Base-by-base conservation (phyloP, 2,329 filamentous ascomycete species). In the Xylaria sp. region DNA sequence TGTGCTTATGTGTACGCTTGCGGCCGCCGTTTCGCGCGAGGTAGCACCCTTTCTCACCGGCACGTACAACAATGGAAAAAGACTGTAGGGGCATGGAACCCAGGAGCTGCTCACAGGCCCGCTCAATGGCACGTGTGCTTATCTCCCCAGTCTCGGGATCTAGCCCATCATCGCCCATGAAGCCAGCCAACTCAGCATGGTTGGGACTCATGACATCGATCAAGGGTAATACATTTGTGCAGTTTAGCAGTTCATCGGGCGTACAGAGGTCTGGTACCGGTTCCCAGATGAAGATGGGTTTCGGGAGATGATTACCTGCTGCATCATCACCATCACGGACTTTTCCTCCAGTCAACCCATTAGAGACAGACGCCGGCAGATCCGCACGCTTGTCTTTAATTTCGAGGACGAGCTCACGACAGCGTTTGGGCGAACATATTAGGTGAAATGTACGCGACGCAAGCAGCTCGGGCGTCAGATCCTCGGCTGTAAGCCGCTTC, bases 271-370 rank as follows among this genome's bases (percentile, higher is more conserved):
- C 93, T 1, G 96, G 96, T 1, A 97, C 92, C 0, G 96, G 96
- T 77, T 99, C 96, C 95, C 95, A 99, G 59, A 98, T 88, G 77
- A 97, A 93, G 6, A 94, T 79, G 0, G 94, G 92, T 54, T 86
- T 86, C 0, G 82, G 78, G 49, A 63, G 76, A 27, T 65, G 72
- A 66, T 65, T 73, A 57, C 44, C 64, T 33, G 65, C 3, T 20
- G 62, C 44, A 33, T 65, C 61, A 29, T 17, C 49, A 15, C 39
- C 60, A n/a, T 54, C 29, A 9, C 6, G 38, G n/a, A 15, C 36
- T 13, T 62, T 59, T 33, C 55, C 56, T 6, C n/a, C 53, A 17
- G 31, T n/a, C 15, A 17, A 15, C 5, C 36, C 42, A 27, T 31
- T 56, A 31, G 29, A 42, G 20, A 62, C n/a, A 22, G 59, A 51